Base-by-base conservation (phyloP, 1,284 basidiomycete genomes). In the Rugosomyces carneus region DNA sequence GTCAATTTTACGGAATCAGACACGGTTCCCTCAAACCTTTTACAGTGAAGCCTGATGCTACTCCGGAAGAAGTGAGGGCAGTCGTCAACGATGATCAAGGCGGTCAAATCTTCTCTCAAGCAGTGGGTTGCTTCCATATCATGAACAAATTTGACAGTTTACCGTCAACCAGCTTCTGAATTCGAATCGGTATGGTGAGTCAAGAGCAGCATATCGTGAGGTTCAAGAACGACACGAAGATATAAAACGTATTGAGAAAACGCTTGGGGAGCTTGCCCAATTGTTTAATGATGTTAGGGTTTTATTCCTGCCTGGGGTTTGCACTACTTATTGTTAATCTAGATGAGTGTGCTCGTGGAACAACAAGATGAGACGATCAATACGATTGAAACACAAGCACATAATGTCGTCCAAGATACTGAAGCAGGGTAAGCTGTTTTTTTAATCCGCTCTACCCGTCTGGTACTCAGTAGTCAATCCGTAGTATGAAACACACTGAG, bases 171-270 rank as follows among this genome's bases (percentile, higher is more conserved):
- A 93, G 90, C 75, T 95, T 54, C 76, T 94, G 73, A 90, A 84
- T 69, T 92, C 91, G 29, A 93, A 89, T 65, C 84, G 93, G 29
- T 91, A 92, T 58, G 92, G 87, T 44, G 88, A 92, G 59, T 93
- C 95, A 24, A 80, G 87, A 49, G 87, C 85, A 11, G 94, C 94
- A 1, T 94, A 95, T 67, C 82, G 87, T 44, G 95, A 98, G 65
- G 95, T 98, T 19, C 94, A 98, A 70, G 89, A 90, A 62, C 84
- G 96, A 48, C 93, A 98, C 62, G 89, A 89, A 62, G 95, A 99
- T 57, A 90, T 99, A 63, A 86, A 91, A 64, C 86, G 89, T 55
- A 98, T 99, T 60, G 94, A 97, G 66, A 78, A 79, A 67, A 98
- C 93, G 6, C 72, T 99, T 44, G 83, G 82, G 11, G 94, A 99